Conservation (phyloP, 2,329 filamentous ascomycete genomes). For the Myriosclerotinia curreyana region DNA sequence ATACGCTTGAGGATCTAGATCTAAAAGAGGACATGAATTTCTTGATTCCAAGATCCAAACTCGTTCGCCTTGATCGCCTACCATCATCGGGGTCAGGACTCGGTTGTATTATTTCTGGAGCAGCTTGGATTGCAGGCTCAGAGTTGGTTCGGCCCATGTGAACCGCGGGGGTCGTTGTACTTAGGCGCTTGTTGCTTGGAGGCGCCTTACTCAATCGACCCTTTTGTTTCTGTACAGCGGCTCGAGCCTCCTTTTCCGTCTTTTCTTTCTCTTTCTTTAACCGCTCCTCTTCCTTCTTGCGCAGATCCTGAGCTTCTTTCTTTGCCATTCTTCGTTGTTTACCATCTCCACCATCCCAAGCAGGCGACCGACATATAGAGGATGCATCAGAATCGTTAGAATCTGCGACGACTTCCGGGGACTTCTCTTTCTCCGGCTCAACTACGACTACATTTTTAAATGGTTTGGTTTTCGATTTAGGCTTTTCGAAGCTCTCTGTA, state of each 20-base stretch:
- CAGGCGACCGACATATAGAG: slow-evolving; percentile 58
- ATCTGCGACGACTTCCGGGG: slow-evolving; percentile 23
- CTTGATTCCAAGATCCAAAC: slow-evolving; percentile 31
- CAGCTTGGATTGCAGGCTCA: neutral
- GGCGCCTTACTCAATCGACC: slow-evolving; percentile 38
- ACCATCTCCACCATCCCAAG: slow-evolving; percentile 56
- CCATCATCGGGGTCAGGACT: slow-evolving; percentile 5
- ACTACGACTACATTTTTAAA: neutral
- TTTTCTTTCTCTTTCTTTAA: slow-evolving; percentile 41
- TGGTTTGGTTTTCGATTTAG: neutral
- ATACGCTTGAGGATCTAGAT: slow-evolving; percentile 16
- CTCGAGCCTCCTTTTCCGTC: slow-evolving; percentile 42
- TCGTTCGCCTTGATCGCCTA: slow-evolving; percentile 28
- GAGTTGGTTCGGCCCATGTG: slow-evolving; percentile 8
- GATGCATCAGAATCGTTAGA: slow-evolving; percentile 34
- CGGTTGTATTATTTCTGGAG: slow-evolving; percentile 6
- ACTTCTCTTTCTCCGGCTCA: neutral
- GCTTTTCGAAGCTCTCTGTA: slow-evolving; percentile 4
- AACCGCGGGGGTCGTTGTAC: slow-evolving; percentile 5
- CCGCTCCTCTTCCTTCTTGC: slow-evolving; percentile 44
- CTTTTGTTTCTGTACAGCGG: slow-evolving; percentile 12
- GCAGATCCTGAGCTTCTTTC: slow-evolving; percentile 43
- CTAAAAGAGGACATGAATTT: slow-evolving; percentile 27
- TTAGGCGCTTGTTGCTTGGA: slow-evolving; percentile 28
- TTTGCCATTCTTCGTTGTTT: slow-evolving; percentile 46